Percentiles rank a stretch among this genome's conserved stretches.
phyloP scores from a whole-genome alignment of 495 filamentous ascomycete genomes.

The Hyaloscypha bicolor region DNA sequence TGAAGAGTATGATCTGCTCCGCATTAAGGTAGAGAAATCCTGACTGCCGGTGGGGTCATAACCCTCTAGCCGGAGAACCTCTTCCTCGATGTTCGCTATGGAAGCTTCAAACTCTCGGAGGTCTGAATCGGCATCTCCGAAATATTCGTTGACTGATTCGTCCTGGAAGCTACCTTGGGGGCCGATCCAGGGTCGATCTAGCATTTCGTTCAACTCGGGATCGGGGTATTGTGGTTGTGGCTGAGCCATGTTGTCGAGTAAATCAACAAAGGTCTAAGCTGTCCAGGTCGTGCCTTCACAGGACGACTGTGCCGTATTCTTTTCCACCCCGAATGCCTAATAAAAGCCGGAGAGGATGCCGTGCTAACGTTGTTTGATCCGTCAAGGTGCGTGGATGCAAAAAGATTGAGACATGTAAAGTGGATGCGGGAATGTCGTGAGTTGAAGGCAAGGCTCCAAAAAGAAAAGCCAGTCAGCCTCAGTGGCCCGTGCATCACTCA shows the following conservation, averaged over 20 bases:
- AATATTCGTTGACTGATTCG: not conserved
- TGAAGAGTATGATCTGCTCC: not conserved
- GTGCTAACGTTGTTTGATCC: too few relatives aligned
- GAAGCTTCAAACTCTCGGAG: conserved; percentile 38
- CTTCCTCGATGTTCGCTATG: conserved; percentile 38
- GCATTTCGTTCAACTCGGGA: conserved; percentile 11
- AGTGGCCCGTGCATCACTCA: too few relatives aligned
- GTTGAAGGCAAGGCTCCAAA: too few relatives aligned
- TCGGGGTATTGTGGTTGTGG: conserved; percentile 19
- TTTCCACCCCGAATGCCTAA: too few relatives aligned
- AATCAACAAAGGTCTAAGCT: not conserved
- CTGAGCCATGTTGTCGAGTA: conserved; percentile 7
- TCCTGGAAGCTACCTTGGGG: not conserved
- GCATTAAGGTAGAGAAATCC: not conserved
- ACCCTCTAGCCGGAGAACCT: conserved; percentile 34
- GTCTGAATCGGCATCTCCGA: conserved; percentile 36
- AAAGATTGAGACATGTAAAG: too few relatives aligned
- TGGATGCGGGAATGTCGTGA: too few relatives aligned
- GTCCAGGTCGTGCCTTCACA: not conserved
- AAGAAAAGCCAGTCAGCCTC: too few relatives aligned
- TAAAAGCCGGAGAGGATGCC: too few relatives aligned
- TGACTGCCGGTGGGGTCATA: not conserved
- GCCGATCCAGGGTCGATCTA: conserved; percentile 6
- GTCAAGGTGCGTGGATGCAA: too few relatives aligned
- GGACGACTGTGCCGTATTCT: too few relatives aligned